phyloP scores from a whole-genome alignment of 495 filamentous ascomycete genomes.

The Bathelium albidoporum region DNA sequence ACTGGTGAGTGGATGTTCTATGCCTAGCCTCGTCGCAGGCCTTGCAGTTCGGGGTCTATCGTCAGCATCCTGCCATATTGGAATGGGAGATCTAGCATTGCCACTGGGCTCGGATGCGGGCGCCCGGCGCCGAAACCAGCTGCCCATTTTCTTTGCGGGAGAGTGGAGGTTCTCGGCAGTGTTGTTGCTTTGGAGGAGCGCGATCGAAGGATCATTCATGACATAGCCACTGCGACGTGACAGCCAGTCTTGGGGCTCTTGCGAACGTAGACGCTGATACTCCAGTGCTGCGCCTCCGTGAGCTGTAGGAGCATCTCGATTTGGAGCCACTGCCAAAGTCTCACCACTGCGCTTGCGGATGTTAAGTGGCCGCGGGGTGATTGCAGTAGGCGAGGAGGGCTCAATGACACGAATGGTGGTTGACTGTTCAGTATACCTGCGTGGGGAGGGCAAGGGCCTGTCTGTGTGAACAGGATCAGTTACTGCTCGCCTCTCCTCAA shows the following conservation, averaged over 20 bases:
- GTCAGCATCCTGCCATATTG: slow-evolving; percentile 21
- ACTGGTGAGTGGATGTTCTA: slow-evolving; percentile 13
- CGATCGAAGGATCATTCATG: not conserved
- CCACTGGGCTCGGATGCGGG: slow-evolving; percentile 2
- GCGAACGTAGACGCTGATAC: not conserved
- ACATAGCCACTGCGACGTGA: not conserved
- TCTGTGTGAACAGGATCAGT: slow-evolving; percentile 25
- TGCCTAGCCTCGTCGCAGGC: slow-evolving; percentile 2
- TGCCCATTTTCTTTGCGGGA: slow-evolving; percentile 29
- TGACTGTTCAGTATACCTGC: slow-evolving; percentile 13
- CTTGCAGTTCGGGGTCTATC: slow-evolving; percentile 15
- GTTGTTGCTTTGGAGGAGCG: not conserved
- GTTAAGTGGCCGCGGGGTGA: slow-evolving; percentile 29
- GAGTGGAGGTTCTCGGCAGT: not conserved
- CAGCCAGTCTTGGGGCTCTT: not conserved
- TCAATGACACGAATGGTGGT: slow-evolving; percentile 30
- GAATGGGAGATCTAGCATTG: slow-evolving; percentile 12
- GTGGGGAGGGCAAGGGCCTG: slow-evolving; percentile 10
- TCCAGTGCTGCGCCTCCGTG: not conserved
- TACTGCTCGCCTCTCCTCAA: slow-evolving; percentile 25
- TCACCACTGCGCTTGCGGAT: slow-evolving; percentile 32
- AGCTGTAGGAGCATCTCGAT: not conserved
- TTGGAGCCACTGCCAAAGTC: slow-evolving; percentile 17
- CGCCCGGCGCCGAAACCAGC: slow-evolving; percentile 28
- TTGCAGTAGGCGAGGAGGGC: slow-evolving; percentile 22